Percentiles rank a stretch among this genome's conserved stretches.
Conservation (phyloP, 768 basidiomycete genomes). For the Hygrophoropsis aurantiaca region DNA sequence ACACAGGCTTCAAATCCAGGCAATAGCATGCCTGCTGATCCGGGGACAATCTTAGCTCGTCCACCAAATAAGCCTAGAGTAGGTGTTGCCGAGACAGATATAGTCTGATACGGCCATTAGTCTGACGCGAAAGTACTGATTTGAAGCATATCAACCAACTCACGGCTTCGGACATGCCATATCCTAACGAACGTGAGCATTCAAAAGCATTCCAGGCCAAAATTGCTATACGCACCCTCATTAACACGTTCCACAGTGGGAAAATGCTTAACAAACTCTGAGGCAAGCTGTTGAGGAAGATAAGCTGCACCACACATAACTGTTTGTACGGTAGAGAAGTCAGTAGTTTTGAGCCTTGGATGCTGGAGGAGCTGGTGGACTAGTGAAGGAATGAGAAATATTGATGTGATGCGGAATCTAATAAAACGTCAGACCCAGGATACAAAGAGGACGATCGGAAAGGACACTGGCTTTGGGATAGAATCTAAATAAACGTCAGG, state of each 20-base stretch:
- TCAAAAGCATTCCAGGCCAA: too few species aligned
- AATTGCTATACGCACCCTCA: conserved; percentile 39
- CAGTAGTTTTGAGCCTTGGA: conserved; percentile 37
- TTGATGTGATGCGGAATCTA: conserved; percentile 50
- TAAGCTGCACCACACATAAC: conserved; percentile 57
- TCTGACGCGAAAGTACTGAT: background rate
- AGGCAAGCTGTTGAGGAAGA: conserved; percentile 49
- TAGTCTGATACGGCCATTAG: conserved; percentile 39
- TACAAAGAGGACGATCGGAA: background rate
- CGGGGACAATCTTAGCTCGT: conserved; percentile 30
- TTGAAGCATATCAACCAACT: conserved; percentile 18
- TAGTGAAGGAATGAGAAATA: conserved; percentile 54
- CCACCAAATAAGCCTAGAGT: conserved; percentile 41
- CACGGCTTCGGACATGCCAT: conserved; percentile 62
- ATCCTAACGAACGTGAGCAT: conserved; percentile 37
- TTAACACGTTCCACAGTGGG: conserved; percentile 26
- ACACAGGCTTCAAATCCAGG: conserved; percentile 60
- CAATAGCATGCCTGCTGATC: conserved; percentile 51
- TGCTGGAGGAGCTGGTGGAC: conserved; percentile 58
- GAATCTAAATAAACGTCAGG: conserved; percentile 42
- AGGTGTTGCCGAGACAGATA: conserved; percentile 44
- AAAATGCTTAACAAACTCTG: conserved; percentile 32
- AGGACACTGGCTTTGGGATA: conserved; percentile 49
- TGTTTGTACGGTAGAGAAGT: conserved; percentile 44
- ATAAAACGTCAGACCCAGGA: background rate